Evolutionary conservation across 805 yeast species (phyloP), one percentile per base, ranked within the genome.

Genomic region (Hanseniaspora vineae): DNA sequence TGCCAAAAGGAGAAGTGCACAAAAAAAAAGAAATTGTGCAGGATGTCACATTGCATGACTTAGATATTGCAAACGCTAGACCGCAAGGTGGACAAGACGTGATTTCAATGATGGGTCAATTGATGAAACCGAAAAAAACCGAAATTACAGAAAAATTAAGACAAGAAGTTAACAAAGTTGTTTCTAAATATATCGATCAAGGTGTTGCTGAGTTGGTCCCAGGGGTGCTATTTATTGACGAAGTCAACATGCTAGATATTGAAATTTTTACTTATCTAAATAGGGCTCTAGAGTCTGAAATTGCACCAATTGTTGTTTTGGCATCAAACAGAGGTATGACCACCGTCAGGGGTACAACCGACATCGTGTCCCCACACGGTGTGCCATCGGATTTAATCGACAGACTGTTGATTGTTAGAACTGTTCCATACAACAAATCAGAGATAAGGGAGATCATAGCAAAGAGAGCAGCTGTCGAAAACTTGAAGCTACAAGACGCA

Each of bases 1-100:
- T 94, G 58, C 99, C 99, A 51, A 94, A 92, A 69, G 98, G 98
- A 47, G 99, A 92, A 66, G 95, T 92, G 42, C 98, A 92, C 71
- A 89, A 90, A 64, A 88, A 92, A 74, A 92, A 92, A 65, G 97
- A 92, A 67, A 88, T 90, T 57, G 95, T 92, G 18, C 99, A 92
- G 69, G 97, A 92, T 56, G 96, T 92, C 42, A 86, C 97, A 2
- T 74, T 92, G 57, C 97, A 92, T 64, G 99, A 92, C 65, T 74
- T 92, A 62, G 99, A 92, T 66, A 84, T 87, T 49, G 97, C 97
- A 44, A 92, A 92, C 62, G 89, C 97, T 2, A 78, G 92, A 58
- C 98, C 97, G 19, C 82, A 78, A 61, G 98, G 97, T 52, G 98
- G 98, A 44, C 98, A 92, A 67, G 96, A 87, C 59, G 92, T 87